phyloP scores from a whole-genome alignment of 1,139 yeast species.

The Suhomyces chickasaworum region DNA sequence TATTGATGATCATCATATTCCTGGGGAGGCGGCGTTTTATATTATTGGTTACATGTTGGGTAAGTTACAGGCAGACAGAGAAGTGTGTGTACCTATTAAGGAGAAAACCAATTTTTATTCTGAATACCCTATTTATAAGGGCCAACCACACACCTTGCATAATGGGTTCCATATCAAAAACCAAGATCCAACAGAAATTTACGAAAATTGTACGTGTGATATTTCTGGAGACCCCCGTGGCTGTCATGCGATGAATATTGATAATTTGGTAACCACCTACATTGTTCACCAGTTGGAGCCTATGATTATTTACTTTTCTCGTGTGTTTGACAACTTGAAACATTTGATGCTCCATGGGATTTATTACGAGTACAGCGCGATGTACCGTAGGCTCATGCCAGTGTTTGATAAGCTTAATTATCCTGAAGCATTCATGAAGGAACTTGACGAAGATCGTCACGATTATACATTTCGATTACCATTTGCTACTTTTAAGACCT shows the following conservation, averaged over 20 bases:
- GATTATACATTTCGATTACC: constrained; percentile 6
- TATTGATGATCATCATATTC: constrained; percentile 17
- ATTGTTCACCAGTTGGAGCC: constrained; percentile 40
- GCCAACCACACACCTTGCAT: constrained; percentile 42
- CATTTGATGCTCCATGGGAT: constrained; percentile 42
- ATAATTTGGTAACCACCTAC: constrained; percentile 39
- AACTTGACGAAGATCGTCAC: neutral
- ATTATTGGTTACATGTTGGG: constrained; percentile 40
- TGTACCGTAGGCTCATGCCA: constrained; percentile 23
- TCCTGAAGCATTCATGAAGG: constrained; percentile 24
- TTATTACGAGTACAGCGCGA: constrained; percentile 27
- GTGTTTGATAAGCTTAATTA: constrained; percentile 34
- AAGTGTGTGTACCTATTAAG: constrained; percentile 42
- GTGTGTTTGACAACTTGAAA: constrained; percentile 30
- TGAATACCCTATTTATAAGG: constrained; percentile 40
- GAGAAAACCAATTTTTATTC: constrained; percentile 27
- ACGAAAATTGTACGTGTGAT: constrained; percentile 27
- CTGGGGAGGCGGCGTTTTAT: constrained; percentile 35
- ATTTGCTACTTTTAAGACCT: constrained; percentile 11
- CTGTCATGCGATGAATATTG: constrained; percentile 27
- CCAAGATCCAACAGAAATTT: constrained; percentile 4
- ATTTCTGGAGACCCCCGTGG: constrained; percentile 30
- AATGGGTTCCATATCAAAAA: constrained; percentile 29
- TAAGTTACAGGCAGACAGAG: constrained; percentile 41
- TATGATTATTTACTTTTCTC: constrained; percentile 29